Percentiles rank a stretch among this genome's conserved stretches.
These are phyloP conservation scores for Eucalyptus microcorys DNA, from an alignment of 345 rosid genomes.

Conservation along the genomic window DNA sequence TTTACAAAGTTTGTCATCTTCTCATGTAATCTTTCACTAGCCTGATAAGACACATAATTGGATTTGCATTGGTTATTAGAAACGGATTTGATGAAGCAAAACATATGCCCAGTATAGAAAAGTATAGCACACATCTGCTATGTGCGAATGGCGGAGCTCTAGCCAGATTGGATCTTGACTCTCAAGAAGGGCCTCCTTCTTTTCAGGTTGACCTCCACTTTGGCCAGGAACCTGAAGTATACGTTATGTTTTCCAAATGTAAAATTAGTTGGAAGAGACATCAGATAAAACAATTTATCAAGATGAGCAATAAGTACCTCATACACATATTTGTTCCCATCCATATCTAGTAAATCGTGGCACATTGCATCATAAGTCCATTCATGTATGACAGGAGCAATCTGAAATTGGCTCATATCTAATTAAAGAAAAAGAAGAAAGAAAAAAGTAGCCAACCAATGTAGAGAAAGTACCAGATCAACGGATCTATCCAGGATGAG, in stretches of 20 bases:
- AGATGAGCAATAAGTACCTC: constrained; percentile 33
- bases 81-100: background rate
- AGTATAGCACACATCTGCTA: constrained; percentile 64
- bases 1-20: constrained; percentile 72
- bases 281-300: background rate
- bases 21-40: constrained; percentile 87
- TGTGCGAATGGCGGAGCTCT: constrained; percentile 88
- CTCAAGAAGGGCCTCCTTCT: constrained; percentile 75
- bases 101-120: background rate
- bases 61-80: background rate
- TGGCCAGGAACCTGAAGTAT: constrained; percentile 58
- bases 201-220: constrained; percentile 54
- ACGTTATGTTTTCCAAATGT: background rate
- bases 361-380: constrained; percentile 99
- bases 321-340: constrained; percentile 63
- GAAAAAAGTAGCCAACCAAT: background rate
- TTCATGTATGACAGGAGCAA: constrained; percentile 94
- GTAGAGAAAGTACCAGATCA: constrained; percentile 53
- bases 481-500: constrained; percentile 86
- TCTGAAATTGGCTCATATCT: constrained; percentile 24
- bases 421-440: background rate
- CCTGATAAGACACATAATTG: constrained; percentile 28
- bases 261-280: background rate
- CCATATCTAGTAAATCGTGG: constrained; percentile 91
- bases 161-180: constrained; percentile 89